Evolutionary conservation across 2,329 filamentous ascomycete species (phyloP), one percentile per base, ranked within the genome.

Genomic region (Pseudogymnoascus sp.): DNA sequence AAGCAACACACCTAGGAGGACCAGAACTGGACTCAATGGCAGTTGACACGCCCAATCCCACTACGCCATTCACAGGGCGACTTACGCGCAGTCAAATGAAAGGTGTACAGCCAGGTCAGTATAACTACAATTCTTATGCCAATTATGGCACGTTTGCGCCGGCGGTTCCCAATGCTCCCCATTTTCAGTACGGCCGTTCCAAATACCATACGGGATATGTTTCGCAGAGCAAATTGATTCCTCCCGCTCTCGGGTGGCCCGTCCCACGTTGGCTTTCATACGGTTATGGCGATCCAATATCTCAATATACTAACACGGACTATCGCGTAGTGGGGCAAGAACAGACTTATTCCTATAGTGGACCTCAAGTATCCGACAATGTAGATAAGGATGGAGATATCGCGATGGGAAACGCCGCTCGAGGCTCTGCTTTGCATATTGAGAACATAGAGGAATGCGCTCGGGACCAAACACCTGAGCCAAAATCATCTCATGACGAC

Each of bases 91-190:
- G 64, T 26, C 70, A 72, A 68, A 56, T 67, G 24, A 70, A 69
- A 29, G 67, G 68, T 42, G 66, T 67, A 64, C 68, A 72, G 68
- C 67, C 67, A 72, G 71, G 71, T 72, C 70, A 72, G 71, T 73
- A 68, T 69, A 62, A 60, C 63, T 13, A 61, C 62, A 59, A 59
- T 64, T 53, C 64, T 66, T 59, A 61, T 14, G 59, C 59, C 26
- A 61, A 61, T 61, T 47, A 61, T 21, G 35, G 59, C 59, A 61
- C 35, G 38, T 38, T 61, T 61, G 38, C 59, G 50, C 50, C 50
- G 29, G 50, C 50, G 50, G 29, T 56, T 21, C 50, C 50, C 50
- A 56, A 7, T 33, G 50, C 26, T 8, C 50, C 59, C 59, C 35
- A 47, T 44, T 60, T 63, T 40, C 42, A 21, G 13, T 56, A 56